Base-by-base conservation (phyloP, 192 early-diverging fungal species). In the Coemansia javaensis region DNA sequence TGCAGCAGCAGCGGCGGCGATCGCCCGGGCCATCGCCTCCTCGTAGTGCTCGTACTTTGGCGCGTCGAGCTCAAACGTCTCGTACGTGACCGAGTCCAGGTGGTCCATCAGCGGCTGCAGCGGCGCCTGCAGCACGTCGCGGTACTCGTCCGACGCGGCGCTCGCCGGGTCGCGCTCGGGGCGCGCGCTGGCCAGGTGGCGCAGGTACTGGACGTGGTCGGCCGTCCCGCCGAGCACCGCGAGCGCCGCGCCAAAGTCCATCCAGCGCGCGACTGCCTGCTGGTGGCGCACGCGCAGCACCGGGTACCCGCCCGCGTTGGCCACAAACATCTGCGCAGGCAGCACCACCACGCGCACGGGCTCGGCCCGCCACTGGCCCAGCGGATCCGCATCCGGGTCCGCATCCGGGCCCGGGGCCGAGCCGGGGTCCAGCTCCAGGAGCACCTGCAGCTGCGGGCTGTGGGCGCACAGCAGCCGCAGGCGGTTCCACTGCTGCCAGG, bases 1-100 rank as follows among this genome's bases (percentile, higher is more conserved):
- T 10, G 20, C 12, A 5, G 39, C 31, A 1, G 47, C 25, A 17
- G 69, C 64, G 53, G 83, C 86, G 15, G 67, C 45, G 3, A 89
- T 53, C 9, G 85, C 85, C 17, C 63, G 59, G 21, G 66, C 53
- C 23, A 87, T 72, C 6, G 84, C 89, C 54, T 77, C 55, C 60
- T 95, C 91, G 66, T 98, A 98, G 52, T 83, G 81, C 39, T 82
- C 75, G 72, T 99, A 99, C 63, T 99, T 99, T 32, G 91, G 81
- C 12, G 87, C 86, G 66, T 97, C 93, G 38, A 85, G 87, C 63
- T 98, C 97, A 76, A 98, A 99, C 0, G 89, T 89, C 69, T 93
- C 90, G 69, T 99, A 99, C 2, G 93, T 97, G 5, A 79, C 83
- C 7, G 89, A 88, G 38, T 92, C 93, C 25, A 99, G 77, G 53